Evolutionary conservation across 2,329 filamentous ascomycete species (phyloP), one percentile per base, ranked within the genome.

Genomic region (Pestalotiopsis sp.): DNA sequence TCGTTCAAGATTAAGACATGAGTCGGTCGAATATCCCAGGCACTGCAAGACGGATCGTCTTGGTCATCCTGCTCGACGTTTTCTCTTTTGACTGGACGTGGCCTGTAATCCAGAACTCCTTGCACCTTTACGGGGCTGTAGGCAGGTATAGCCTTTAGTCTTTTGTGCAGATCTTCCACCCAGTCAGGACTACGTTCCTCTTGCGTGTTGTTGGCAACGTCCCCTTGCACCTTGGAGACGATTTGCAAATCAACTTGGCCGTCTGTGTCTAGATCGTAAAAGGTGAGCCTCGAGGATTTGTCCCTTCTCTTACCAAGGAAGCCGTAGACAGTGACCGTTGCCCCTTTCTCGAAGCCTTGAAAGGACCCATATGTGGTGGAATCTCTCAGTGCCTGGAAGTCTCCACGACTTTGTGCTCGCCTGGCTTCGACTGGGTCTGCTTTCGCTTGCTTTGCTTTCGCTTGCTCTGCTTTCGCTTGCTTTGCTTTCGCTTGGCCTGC

Each of bases 271-370:
- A 84, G 77, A 73, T 91, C 86, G 62, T 90, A 90, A 76, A 97
- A 97, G 2, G 88, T 88, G 23, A 97, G 82, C 52, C 87, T 89
- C 66, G 90, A 90, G 36, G 89, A 90, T 25, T 94, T 83, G 73
- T 93, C 89, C 70, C 89, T 87, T 38, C 90, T 86, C 69, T 88
- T 89, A 31, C 90, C 89, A 0, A 97, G 80, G 73, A 95, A 96
- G 23, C 95, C 95, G 77, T 90, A 86, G 0, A 93, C 2, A n/a
- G 38, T 57, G 6, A 92, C 84, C 23, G 80, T 75, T 7, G 82
- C 60, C 49, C 81, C 80, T 5, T 76, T 14, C 31, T 68, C 41
- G 57, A 79, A 81, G 0, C 71, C 27, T 13, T n/a, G 11, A 20
- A 52, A 9, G 7, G 17, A 20, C 20, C 45, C 45, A 3, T n/a